Evolutionary conservation across 169 alveolate species (phyloP), one percentile per base, ranked within the genome.

Genomic region (Plasmodium knowlesi): DNA sequence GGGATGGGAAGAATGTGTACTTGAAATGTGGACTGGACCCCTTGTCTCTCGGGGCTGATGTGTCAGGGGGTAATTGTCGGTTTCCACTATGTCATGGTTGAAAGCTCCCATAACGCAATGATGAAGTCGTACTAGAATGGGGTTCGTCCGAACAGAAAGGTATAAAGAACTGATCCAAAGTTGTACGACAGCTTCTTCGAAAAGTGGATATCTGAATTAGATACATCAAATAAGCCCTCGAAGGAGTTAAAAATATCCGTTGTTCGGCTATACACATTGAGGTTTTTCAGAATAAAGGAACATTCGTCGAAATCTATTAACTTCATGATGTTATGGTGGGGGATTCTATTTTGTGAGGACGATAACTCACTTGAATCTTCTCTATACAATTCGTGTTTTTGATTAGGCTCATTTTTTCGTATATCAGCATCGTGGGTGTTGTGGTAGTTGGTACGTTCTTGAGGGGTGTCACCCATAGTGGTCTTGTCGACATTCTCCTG

Each of bases 281-380:
- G 46, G 71, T 61, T 61, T 57, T 89, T 79, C 50, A 67, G 81
- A 37, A 79, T 89, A 39, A 89, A 73, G 82, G 83, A 14, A 16
- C 94, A 89, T n/a, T 85, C 54, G 32, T 89, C 94, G 72, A 89
- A 89, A 89, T 89, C 94, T 39, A 89, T 78, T 46, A 89, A 71
- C 73, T 78, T 78, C 46, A 89, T 79, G n/a, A 80, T 22, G 50
- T 89, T 78, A 0, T 25, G 82, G 54, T n/a, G 53, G 43, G 30
- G 54, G 61, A 53, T 28, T 86, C 53, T 72, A 73, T 76, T 12
- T n/a, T 83, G 19, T 9, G 80, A 67, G 32, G 19, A 19, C n/a
- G 28, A 2, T 8, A 0, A 71, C 53, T 41, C 32, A 37, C 41
- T 30, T 46, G 50, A 39, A 10, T 70, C 71, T 71, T 46, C 41